Base-by-base conservation (phyloP, 2,329 filamentous ascomycete species). In the Neonectria faginata region DNA sequence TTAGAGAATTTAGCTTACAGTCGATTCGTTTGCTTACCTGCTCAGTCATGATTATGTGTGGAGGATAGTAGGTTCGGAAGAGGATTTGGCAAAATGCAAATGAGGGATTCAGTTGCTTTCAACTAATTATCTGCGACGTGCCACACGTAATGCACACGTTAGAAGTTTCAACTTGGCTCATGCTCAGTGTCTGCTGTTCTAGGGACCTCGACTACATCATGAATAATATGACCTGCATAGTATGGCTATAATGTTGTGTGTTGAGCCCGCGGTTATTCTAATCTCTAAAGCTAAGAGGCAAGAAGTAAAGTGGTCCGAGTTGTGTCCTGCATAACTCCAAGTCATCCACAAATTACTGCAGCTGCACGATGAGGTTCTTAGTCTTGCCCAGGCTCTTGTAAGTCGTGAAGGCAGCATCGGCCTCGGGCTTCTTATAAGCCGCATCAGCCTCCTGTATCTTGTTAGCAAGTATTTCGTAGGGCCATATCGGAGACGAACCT, bases 391-490 rank as follows among this genome's bases (percentile, higher is more conserved):
- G 25, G 16, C 11, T 39, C 57, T 55, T 54, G 48, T 66, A 66
- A 6, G 52, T 22, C 1, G 42, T 58, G 29, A 62, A 47, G 5
- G 65, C 65, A 22, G 47, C 57, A 10, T 41, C 58, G 3, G 50
- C 54, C 42, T 65, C 52, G 3, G 62, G 57, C 10, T 65, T 55
- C 51, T 62, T 36, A n/a, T 56, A 65, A 22, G 65, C 65, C 0
- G 27, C 50, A 5, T 25, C 39, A 12, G 41, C 47, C 27, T 67
- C 65, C 65, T 67, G 25, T 11, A 9, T 5, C 16, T 20, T 50
- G 20, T 60, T 20, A 64, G 51, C 33, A 18, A 0, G 14, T 39
- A 16, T n/a, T 39, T n/a, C 2, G 14, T 2, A 39, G 5, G 5
- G 20, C 8, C 48, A 18, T 39, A 16, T 36, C 20, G n/a, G 12